Conservation (phyloP, 202 grass and related monocot genomes). For the Dendrocalamus latiflorus region DNA sequence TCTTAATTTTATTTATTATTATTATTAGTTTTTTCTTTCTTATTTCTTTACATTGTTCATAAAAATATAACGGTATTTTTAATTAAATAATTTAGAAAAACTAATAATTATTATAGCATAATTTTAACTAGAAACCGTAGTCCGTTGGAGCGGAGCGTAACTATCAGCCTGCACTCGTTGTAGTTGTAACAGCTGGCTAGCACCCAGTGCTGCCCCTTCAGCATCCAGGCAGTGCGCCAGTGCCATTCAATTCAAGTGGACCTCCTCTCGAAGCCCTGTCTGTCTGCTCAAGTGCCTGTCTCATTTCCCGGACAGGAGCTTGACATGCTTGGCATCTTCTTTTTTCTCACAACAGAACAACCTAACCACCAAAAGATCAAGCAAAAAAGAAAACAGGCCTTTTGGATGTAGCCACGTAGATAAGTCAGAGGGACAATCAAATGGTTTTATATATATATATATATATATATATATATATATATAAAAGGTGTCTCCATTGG, state of each 20-base stretch:
- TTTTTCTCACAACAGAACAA: not conserved
- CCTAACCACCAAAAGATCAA: slow-evolving; percentile 33
- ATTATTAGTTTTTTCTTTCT: too few relatives aligned
- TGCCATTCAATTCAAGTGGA: not conserved
- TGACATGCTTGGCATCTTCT: slow-evolving; percentile 18
- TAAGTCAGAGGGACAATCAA: not conserved
- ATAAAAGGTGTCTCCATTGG: slow-evolving; percentile 10
- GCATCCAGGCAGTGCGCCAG: not conserved
- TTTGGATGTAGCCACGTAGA: not conserved
- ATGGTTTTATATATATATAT: not conserved
- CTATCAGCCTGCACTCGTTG: not conserved
- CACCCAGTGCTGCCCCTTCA: not conserved
- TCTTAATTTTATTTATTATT: too few relatives aligned
- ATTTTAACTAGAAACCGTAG: too few relatives aligned
- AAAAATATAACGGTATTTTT: too few relatives aligned
- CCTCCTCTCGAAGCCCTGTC: not conserved
- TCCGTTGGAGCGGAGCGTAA: too few relatives aligned
- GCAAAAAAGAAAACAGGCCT: not conserved
- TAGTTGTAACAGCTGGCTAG: not conserved
- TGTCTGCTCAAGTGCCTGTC: slow-evolving; percentile 14
- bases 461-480: too few relatives aligned
- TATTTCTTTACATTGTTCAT: too few relatives aligned
- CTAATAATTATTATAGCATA: too few relatives aligned
- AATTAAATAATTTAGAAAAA: too few relatives aligned
- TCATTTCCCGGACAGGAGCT: slow-evolving; percentile 21